Base-by-base conservation (phyloP, 1,284 basidiomycete species). In the Takashimella tepidaria region DNA sequence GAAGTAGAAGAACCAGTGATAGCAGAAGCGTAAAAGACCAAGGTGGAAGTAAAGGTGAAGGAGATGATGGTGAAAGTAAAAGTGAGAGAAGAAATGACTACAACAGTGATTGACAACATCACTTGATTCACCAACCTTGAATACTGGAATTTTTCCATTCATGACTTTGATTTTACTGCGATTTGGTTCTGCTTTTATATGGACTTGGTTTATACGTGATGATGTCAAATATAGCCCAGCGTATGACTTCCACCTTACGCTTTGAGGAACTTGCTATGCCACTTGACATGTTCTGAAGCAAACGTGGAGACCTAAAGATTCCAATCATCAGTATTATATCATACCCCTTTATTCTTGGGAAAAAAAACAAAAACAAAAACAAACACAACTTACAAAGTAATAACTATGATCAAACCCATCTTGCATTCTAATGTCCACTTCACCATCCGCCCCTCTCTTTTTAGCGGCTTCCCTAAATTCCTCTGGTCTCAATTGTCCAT, bases 401-500 rank as follows among this genome's bases (percentile, higher is more conserved):
- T 93, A 92, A 56, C 77, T 72, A 75, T 98, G 95, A 71, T 98
- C 93, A 69, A 96, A 98, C 10, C 86, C 92, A 47, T 88, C 86
- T 54, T 95, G 90, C 59, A 83, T 80, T 58, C 89, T 81, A 19
- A 97, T 84, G 49, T 83, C 78, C 8, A 97, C 88, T 69, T 88
- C 83, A n/a, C 82, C 79, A 59, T 87, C 83, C 61, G 87, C 83
- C 1, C 88, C 88, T 6, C 83, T 81, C 22, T 49, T 24, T 24
- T 41, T 21, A 2, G 89, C 87, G 0, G 86, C 88, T 62, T 84
- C 82, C 53, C 87, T 74, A 69, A 98, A 90, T 67, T 88, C 85
- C 69, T 97, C 89, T 0, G 95, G 95, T 45, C 91, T 82, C 10
- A 98, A 81, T 73, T 97, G 92, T 13, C 84, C 84, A 61, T 87